phyloP scores from a whole-genome alignment of 768 basidiomycete species.

The Rubroboletus satanas region DNA sequence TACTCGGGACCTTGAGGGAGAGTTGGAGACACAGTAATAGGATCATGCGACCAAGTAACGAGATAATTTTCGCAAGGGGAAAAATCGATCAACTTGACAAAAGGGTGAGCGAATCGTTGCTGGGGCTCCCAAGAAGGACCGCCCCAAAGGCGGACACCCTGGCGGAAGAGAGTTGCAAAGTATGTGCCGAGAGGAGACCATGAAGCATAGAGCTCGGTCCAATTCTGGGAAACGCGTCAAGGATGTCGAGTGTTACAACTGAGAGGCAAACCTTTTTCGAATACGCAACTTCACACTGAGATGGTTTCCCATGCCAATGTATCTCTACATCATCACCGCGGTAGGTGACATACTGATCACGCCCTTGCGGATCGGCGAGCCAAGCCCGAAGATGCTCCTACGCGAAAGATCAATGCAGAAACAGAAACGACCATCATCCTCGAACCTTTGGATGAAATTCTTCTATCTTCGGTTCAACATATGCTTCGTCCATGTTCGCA shows the following conservation, averaged over 20 bases:
- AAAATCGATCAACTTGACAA: slow-evolving; percentile 95
- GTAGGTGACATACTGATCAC: slow-evolving; percentile 95
- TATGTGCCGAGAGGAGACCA: slow-evolving; percentile 99
- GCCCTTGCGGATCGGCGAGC: slow-evolving; percentile 87
- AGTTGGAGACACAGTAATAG: slow-evolving; percentile 81
- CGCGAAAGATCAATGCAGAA: slow-evolving; percentile 4
- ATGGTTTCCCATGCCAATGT: slow-evolving; percentile 90
- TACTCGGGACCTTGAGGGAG: slow-evolving; percentile 78
- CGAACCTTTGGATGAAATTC: slow-evolving; percentile 71
- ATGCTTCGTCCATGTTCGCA: slow-evolving; percentile 71
- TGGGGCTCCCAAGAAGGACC: slow-evolving; percentile 86
- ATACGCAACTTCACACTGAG: slow-evolving; percentile 75
- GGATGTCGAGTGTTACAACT: not conserved
- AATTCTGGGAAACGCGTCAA: slow-evolving; percentile 53
- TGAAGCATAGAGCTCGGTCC: slow-evolving; percentile 94
- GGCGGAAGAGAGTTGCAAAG: slow-evolving; percentile 88
- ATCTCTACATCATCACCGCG: slow-evolving; percentile 88
- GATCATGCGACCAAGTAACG: slow-evolving; percentile 95
- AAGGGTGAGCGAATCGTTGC: slow-evolving; percentile 90
- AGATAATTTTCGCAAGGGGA: slow-evolving; percentile 95
- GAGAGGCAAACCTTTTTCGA: slow-evolving; percentile 58
- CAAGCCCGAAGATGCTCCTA: slow-evolving; percentile 95
- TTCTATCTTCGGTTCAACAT: slow-evolving; percentile 67
- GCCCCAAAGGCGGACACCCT: slow-evolving; percentile 95
- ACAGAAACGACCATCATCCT: not conserved